phyloP scores from a whole-genome alignment of 2,329 filamentous ascomycete species.

The Phialophora verrucosa region DNA sequence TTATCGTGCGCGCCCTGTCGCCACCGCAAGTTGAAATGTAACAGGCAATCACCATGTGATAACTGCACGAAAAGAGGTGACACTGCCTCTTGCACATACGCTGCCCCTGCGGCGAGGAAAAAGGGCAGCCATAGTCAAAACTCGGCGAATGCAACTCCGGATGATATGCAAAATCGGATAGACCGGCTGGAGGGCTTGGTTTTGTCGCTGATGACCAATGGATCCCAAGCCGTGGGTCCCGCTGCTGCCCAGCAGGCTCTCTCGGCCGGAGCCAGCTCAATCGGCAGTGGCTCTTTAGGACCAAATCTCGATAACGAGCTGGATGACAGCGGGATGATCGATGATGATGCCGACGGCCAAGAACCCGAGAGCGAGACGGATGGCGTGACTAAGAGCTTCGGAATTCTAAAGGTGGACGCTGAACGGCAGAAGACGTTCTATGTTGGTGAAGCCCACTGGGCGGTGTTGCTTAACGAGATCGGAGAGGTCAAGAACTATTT shows the following conservation, averaged over 20 bases:
- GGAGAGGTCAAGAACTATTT: conserved; percentile 95
- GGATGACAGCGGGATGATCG: conserved; percentile 45
- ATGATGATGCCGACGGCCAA: conserved; percentile 63
- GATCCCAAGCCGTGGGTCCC: conserved; percentile 65
- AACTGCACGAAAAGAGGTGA: conserved; percentile 92
- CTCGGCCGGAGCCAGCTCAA: conserved; percentile 47
- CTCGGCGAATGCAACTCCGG: conserved; percentile 64
- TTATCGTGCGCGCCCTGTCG: conserved; percentile 90
- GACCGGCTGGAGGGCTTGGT: conserved; percentile 92
- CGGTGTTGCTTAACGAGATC: conserved; percentile 79
- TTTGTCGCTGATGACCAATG: conserved; percentile 90
- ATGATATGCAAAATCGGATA: conserved; percentile 99
- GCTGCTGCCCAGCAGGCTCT: conserved; percentile 61
- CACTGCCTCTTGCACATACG: conserved; percentile 82
- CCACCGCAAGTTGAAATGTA: conserved; percentile 94
- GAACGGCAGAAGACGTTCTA: conserved; percentile 80
- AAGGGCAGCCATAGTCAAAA: conserved; percentile 66
- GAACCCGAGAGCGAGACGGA: conserved; percentile 71
- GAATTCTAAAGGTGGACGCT: conserved; percentile 79
- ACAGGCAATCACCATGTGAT: conserved; percentile 86
- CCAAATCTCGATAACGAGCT: conserved; percentile 45
- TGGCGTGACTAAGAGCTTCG: conserved; percentile 73
- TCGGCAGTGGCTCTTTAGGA: conserved; percentile 49
- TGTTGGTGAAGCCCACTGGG: conserved; percentile 83
- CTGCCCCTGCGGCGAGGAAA: conserved; percentile 71